Percentiles rank a stretch among this genome's conserved stretches.
Conservation (phyloP, 257 asterid genomes). For the Gentiana straminea region DNA sequence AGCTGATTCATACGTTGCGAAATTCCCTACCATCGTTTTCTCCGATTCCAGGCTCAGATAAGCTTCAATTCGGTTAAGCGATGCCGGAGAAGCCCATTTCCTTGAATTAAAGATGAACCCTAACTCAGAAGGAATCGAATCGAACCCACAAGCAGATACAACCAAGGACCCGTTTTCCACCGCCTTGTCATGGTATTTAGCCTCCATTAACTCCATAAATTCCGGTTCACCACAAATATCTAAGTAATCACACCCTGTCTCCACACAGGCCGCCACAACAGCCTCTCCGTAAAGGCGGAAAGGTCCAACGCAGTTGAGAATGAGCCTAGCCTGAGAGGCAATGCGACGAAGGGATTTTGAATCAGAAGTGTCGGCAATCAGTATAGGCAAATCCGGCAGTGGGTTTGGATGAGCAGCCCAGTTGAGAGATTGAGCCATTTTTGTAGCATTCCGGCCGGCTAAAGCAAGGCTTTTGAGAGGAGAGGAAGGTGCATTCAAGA, state of each 20-base stretch:
- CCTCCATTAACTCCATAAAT: constrained; percentile 86
- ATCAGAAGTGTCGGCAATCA: constrained; percentile 66
- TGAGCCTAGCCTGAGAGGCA: constrained; percentile 48
- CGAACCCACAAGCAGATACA: constrained; percentile 81
- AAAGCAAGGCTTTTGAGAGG: constrained; percentile 60
- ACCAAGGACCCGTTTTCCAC: constrained; percentile 54
- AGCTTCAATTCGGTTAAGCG: constrained; percentile 61
- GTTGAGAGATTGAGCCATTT: constrained; percentile 47
- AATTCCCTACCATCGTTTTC: constrained; percentile 52
- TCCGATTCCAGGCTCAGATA: constrained; percentile 72
- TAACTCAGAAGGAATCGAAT: constrained; percentile 78
- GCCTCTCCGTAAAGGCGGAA: constrained; percentile 73
- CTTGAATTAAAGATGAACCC: constrained; percentile 56
- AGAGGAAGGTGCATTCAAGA: constrained; percentile 56
- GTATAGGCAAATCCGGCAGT: constrained; percentile 52
- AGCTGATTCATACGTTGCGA: constrained; percentile 68
- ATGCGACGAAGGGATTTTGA: constrained; percentile 41
- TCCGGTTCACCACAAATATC: constrained; percentile 90
- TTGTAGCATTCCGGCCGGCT: constrained; percentile 64
- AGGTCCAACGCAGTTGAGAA: constrained; percentile 81
- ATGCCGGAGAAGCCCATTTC: constrained; percentile 52
- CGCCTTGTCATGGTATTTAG: constrained; percentile 45
- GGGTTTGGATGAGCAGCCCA: constrained; percentile 55
- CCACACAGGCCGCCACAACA: constrained; percentile 75
- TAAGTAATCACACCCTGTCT: constrained; percentile 64